These are phyloP conservation scores for Gloeophyllum trabeum DNA, from an alignment of 768 basidiomycete genomes.

Conservation along the genomic window DNA sequence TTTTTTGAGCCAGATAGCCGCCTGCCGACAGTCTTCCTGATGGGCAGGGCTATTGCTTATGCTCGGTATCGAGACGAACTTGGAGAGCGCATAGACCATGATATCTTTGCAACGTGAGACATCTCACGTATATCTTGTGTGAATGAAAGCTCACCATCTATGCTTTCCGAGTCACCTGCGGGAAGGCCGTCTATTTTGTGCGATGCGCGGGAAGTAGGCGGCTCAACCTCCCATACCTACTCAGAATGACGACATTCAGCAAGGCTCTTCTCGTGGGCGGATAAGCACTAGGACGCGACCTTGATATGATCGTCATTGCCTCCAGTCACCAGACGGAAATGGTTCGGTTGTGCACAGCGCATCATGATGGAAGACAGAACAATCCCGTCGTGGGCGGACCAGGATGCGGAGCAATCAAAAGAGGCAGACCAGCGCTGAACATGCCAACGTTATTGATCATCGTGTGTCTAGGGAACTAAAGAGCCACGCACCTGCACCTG, in stretches of 20 bases:
- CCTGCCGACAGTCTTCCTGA: constrained; percentile 86
- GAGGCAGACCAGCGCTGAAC: constrained; percentile 68
- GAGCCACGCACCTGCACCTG: constrained; percentile 56
- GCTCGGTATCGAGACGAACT: constrained; percentile 82
- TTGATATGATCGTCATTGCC: constrained; percentile 83
- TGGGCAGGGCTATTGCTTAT: constrained; percentile 59
- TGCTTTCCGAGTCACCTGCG: not conserved
- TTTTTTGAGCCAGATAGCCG: constrained; percentile 86
- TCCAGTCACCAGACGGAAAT: constrained; percentile 54
- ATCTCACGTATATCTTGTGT: too few relatives aligned
- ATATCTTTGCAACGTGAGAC: too few relatives aligned
- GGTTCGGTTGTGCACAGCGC: constrained; percentile 15
- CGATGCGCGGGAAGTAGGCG: constrained; percentile 6
- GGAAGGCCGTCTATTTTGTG: not conserved
- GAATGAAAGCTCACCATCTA: constrained; percentile 6
- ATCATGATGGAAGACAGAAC: constrained; percentile 70
- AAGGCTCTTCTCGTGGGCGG: too few relatives aligned
- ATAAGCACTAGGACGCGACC: too few relatives aligned
- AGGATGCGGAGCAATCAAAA: constrained; percentile 78
- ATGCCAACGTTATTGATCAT: too few relatives aligned
- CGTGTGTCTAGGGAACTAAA: too few relatives aligned
- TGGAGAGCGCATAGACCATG: constrained; percentile 68
- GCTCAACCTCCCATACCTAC: constrained; percentile 28
- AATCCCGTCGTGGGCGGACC: constrained; percentile 74
- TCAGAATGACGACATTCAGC: too few relatives aligned